Evolutionary conservation across 805 yeast genomes (phyloP).

Genomic region (Starmera caribaea): DNA sequence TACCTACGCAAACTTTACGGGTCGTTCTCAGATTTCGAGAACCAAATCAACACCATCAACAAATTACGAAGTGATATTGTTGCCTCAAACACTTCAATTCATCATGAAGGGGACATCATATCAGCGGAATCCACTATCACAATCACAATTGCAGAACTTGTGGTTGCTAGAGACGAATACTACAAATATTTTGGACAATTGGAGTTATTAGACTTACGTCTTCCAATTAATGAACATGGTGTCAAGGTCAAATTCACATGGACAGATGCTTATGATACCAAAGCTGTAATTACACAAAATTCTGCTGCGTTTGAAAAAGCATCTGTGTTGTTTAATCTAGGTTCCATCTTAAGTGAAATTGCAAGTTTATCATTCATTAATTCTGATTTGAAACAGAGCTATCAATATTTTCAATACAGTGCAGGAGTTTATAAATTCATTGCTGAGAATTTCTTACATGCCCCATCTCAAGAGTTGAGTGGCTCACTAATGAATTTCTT

Average conservation of each 20-base stretch:
- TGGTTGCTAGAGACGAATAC: slow-evolving; percentile 39
- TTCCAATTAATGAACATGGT: slow-evolving; percentile 54
- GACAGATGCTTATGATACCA: slow-evolving; percentile 60
- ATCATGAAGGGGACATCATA: neutral
- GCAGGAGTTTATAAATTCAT: slow-evolving; percentile 70
- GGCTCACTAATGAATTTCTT: slow-evolving; percentile 62
- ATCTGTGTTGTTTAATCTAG: slow-evolving; percentile 69
- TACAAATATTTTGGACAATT: slow-evolving; percentile 72
- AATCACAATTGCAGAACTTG: slow-evolving; percentile 8
- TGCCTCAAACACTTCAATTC: slow-evolving; percentile 29
- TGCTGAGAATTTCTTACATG: slow-evolving; percentile 75
- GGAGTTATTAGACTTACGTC: slow-evolving; percentile 67
- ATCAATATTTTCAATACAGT: slow-evolving; percentile 58
- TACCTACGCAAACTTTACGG: slow-evolving; percentile 61
- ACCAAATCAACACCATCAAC: slow-evolving; percentile 46
- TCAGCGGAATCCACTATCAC: neutral
- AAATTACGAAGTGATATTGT: slow-evolving; percentile 50
- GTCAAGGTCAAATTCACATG: slow-evolving; percentile 61
- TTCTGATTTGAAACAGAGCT: slow-evolving; percentile 43
- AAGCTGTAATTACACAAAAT: slow-evolving; percentile 50
- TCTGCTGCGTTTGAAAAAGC: slow-evolving; percentile 90
- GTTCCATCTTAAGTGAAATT: slow-evolving; percentile 44
- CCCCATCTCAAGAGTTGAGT: slow-evolving; percentile 72
- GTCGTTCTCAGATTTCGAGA: slow-evolving; percentile 40
- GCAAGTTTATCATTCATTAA: slow-evolving; percentile 29